Evolutionary conservation across 495 filamentous ascomycete genomes (phyloP), one percentile per base, ranked within the genome.

Genomic region (Talaromyces wortmannii): DNA sequence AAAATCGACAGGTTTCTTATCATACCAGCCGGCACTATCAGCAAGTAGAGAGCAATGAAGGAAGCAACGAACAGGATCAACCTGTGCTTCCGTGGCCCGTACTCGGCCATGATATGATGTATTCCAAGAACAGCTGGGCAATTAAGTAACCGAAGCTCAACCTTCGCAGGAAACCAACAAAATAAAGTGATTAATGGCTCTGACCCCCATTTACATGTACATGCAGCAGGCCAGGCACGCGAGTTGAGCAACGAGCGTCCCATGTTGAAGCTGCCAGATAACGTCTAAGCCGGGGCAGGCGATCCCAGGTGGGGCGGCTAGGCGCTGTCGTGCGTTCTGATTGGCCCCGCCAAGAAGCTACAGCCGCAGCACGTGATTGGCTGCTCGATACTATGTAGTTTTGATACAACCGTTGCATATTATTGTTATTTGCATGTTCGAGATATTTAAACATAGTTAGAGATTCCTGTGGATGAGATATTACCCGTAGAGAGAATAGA

Each of bases 11-110:
- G 18, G 18, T 10, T 33, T 29, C 0, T 5, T 31, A 57, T 46
- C 69, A 58, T 77, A 85, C 82, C 75, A 63, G 73, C 74, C 53
- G 74, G 72, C 12, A 65, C 67, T 53, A 82, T 68, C 6, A 83
- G 62, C 50, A 63, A 70, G 52, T 66, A 66, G 16, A 81, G 53
- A 1, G 72, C 56, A 18, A 74, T 63, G 31, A 81, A 55, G 55
- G 79, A 59, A 55, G 72, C 70, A 43, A 83, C 64, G 45, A 80
- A 74, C 57, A 79, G 66, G 58, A 79, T 77, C 84, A 84, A 86
- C 67, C 67, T 72, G 57, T 59, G 56, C 75, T 76, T 81, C 71
- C 71, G 64, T 64, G 73, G 75, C 66, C 69, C 74, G 53, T 65
- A 66, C 57, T 62, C 61, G 68, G 71, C 65, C 74, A 77, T 77